Base-by-base conservation (phyloP, 2,329 filamentous ascomycete species). In the Xylariaceae sp. region DNA sequence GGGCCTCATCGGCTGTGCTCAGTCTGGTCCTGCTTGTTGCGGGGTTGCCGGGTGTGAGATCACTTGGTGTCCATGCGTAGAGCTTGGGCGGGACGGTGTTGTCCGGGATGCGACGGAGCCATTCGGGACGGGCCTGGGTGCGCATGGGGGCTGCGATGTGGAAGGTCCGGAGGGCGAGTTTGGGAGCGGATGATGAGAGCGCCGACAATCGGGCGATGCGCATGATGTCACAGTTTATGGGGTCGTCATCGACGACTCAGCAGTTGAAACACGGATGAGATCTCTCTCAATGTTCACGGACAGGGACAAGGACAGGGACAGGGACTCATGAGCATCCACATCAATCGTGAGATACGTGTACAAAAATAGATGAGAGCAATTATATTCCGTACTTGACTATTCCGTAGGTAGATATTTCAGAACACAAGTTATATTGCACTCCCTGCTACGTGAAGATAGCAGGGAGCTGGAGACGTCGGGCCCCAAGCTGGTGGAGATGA, bases 21-120 rank as follows among this genome's bases (percentile, higher is more conserved):
- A 30, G 44, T 5, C 10, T 5, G 9, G 37, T 3, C 2, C 23
- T 17, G 7, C 2, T 13, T 47, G 37, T 42, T 18, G 13, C n/a
- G 10, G 18, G 30, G 3, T 11, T 34, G 47, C 34, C 9, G 18
- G 10, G 18, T 45, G 37, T 5, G 1, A 57, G 54, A 42, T 72
- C 70, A 2, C 61, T 62, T 34, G 64, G 58, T 0, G 63, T 70
- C 71, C 70, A 73, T 10, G 71, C 70, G 53, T 70, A 73, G 18
- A 73, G 47, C 51, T 52, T 67, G 1, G 61, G 63, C 11, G 68
- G 64, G 35, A 63, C 53, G 10, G 61, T 10, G 44, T 69, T 65
- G 2, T 64, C 57, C 1, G 69, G 42, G 39, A 71, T 54, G 30
- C 53, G 62, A 10, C 55, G 67, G 10, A 71, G 60, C 69, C 68